These are phyloP conservation scores for Amorphotheca resinae DNA, from an alignment of 495 filamentous ascomycete species.

Conservation along the genomic window DNA sequence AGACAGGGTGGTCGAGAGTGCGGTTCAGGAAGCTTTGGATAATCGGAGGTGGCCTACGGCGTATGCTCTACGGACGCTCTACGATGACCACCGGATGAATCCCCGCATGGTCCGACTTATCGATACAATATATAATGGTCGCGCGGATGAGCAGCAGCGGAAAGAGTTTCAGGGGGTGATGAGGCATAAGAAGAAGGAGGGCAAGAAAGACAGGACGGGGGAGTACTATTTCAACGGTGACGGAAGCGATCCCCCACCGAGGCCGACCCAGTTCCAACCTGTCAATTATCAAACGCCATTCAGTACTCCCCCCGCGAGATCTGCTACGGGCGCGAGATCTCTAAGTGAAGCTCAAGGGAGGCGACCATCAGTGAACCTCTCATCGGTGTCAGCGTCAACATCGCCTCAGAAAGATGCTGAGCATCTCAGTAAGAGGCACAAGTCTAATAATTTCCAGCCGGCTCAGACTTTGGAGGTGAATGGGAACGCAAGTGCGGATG, in stretches of 20 bases:
- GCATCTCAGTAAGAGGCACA: slow-evolving; percentile 28
- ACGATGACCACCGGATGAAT: slow-evolving; percentile 33
- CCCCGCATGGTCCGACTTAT: slow-evolving; percentile 25
- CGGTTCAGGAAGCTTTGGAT: slow-evolving; percentile 36
- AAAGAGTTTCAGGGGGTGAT: slow-evolving; percentile 32
- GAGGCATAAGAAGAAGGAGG: slow-evolving; percentile 34
- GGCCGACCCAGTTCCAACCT: slow-evolving; percentile 2
- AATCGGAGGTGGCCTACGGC: slow-evolving; percentile 40
- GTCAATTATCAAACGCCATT: slow-evolving; percentile 4
- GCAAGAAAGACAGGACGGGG: slow-evolving; percentile 32
- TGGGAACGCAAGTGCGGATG: slow-evolving; percentile 3
- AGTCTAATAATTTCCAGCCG: slow-evolving; percentile 18
- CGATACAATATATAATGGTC: slow-evolving; percentile 33
- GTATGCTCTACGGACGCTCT: slow-evolving; percentile 39
- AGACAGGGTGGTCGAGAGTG: slow-evolving; percentile 28
- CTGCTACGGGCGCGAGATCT: slow-evolving; percentile 2
- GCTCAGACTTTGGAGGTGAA: slow-evolving; percentile 7
- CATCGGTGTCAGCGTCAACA: slow-evolving; percentile 6
- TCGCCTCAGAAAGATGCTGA: slow-evolving; percentile 9
- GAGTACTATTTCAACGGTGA: slow-evolving; percentile 33
- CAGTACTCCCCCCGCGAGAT: slow-evolving; percentile 1
- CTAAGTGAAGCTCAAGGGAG: slow-evolving; percentile 1
- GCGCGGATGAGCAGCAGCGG: slow-evolving; percentile 29
- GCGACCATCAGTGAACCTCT: slow-evolving; percentile 7
- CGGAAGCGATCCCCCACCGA: slow-evolving; percentile 16